These are phyloP conservation scores for Ascochyta pisi DNA, from an alignment of 2,329 filamentous ascomycete genomes.

Conservation along the genomic window DNA sequence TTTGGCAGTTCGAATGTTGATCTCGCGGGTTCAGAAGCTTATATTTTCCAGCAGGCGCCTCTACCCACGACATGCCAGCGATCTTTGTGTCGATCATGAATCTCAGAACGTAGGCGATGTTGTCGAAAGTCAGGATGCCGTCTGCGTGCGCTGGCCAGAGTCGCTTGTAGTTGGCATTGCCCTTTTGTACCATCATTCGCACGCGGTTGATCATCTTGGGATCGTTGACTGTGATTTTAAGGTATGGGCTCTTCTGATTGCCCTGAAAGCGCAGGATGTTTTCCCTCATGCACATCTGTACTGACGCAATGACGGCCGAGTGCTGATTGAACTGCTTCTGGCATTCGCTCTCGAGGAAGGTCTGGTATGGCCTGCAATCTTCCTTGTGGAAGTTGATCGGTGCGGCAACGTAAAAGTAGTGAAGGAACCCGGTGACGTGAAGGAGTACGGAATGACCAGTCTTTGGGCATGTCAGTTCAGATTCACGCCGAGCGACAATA, in stretches of 20 bases:
- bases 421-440: conserved; percentile 93
- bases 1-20: conserved; percentile 91
- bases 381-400: conserved; percentile 79
- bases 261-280: conserved; percentile 95
- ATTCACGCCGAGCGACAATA: neutral
- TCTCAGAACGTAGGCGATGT: conserved; percentile 89
- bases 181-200: conserved; percentile 75
- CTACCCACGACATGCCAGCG: conserved; percentile 96
- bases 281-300: conserved; percentile 82
- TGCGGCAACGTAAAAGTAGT: conserved; percentile 93
- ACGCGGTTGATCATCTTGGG: conserved; percentile 83
- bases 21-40: conserved; percentile 69
- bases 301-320: conserved; percentile 77
- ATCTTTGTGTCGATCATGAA: conserved; percentile 99
- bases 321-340: conserved; percentile 63
- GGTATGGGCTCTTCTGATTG: conserved; percentile 87
- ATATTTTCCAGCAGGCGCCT: conserved; percentile 78
- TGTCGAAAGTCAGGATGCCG: conserved; percentile 91
- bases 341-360: conserved; percentile 79
- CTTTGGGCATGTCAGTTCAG: conserved; percentile 40
- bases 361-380: conserved; percentile 79
- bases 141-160: conserved; percentile 73
- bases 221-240: conserved; percentile 92
- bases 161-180: conserved; percentile 85
- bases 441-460: conserved; percentile 88